phyloP scores from a whole-genome alignment of 1,284 basidiomycete genomes.

The Tylopilus sp. region DNA sequence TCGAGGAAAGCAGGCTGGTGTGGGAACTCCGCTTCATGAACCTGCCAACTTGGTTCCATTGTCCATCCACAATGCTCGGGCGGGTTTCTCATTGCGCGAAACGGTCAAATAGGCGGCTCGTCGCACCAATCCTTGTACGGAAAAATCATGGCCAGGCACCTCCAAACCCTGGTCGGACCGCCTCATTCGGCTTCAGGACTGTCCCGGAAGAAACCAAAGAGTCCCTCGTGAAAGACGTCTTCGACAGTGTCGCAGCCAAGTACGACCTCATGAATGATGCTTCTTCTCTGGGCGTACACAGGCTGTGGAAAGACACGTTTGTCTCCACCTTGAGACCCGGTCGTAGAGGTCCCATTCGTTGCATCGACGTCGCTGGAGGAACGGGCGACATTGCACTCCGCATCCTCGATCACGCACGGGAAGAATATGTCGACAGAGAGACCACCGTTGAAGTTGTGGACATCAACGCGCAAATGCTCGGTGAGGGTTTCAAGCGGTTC shows the following conservation, averaged over 20 bases:
- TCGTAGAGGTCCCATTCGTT: slow-evolving; percentile 66
- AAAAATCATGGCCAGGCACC: slow-evolving; percentile 23
- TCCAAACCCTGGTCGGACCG: slow-evolving; percentile 43
- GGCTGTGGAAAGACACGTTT: slow-evolving; percentile 96
- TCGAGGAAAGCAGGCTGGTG: neutral
- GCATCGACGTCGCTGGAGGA: slow-evolving; percentile 96
- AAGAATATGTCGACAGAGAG: slow-evolving; percentile 85
- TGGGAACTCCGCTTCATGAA: neutral
- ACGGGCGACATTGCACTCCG: slow-evolving; percentile 97
- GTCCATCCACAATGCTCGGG: slow-evolving; percentile 19
- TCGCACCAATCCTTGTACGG: slow-evolving; percentile 14
- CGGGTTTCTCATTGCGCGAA: slow-evolving; percentile 18
- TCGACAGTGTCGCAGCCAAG: slow-evolving; percentile 92
- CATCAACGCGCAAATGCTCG: slow-evolving; percentile 94
- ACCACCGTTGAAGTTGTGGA: slow-evolving; percentile 91
- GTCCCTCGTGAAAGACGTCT: slow-evolving; percentile 83
- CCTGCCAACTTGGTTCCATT: too few species aligned
- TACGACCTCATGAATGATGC: slow-evolving; percentile 99
- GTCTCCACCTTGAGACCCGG: slow-evolving; percentile 82
- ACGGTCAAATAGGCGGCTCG: slow-evolving; percentile 12
- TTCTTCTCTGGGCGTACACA: slow-evolving; percentile 93
- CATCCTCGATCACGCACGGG: slow-evolving; percentile 89
- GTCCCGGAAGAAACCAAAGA: slow-evolving; percentile 81
- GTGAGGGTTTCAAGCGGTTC: slow-evolving; percentile 88
- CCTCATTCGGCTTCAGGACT: slow-evolving; percentile 92